Conservation (phyloP, 2,329 filamentous ascomycete species). For the Raffaelea deltoideospora region DNA sequence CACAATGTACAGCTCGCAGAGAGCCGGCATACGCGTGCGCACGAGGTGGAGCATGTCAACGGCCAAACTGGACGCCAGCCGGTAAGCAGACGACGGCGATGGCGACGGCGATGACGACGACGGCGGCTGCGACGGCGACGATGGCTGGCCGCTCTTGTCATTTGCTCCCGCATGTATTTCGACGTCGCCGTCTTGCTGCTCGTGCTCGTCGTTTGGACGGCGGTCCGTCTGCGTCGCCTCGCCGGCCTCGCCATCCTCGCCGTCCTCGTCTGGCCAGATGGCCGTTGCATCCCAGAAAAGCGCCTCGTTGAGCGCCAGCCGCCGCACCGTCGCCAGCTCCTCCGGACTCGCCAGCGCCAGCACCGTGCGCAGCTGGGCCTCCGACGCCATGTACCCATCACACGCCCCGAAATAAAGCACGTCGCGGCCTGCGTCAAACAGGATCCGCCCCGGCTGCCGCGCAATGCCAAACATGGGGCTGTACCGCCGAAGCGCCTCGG, state of each 20-base stretch:
- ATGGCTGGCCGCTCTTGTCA: too few species aligned
- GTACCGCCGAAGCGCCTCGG: slow-evolving; percentile 26
- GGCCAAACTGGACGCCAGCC: slow-evolving; percentile 21
- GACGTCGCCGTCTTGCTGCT: too few species aligned
- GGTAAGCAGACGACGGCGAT: slow-evolving; percentile 2
- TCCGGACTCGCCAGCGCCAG: slow-evolving; percentile 24
- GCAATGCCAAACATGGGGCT: slow-evolving; percentile 25
- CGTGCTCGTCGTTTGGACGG: too few species aligned
- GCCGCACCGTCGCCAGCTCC: slow-evolving; percentile 24
- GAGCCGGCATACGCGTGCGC: slow-evolving; percentile 20
- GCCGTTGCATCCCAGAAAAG: slow-evolving; percentile 18
- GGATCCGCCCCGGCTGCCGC: slow-evolving; percentile 23
- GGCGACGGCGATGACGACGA: not conserved
- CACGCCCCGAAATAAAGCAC: slow-evolving; percentile 32
- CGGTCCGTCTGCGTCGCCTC: too few species aligned
- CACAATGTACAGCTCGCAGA: slow-evolving; percentile 29
- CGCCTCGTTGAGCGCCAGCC: slow-evolving; percentile 29
- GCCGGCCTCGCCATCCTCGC: too few species aligned
- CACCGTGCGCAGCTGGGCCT: slow-evolving; percentile 28
- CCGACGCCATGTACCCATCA: slow-evolving; percentile 27
- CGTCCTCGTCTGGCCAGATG: too few species aligned
- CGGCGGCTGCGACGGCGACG: too few species aligned
- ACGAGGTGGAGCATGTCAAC: slow-evolving; percentile 24
- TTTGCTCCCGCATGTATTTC: too few species aligned
- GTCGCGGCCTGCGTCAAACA: slow-evolving; percentile 25